These are phyloP conservation scores for Cupressus sempervirens DNA, from an alignment of 75 land plant species.

Conservation along the genomic window DNA sequence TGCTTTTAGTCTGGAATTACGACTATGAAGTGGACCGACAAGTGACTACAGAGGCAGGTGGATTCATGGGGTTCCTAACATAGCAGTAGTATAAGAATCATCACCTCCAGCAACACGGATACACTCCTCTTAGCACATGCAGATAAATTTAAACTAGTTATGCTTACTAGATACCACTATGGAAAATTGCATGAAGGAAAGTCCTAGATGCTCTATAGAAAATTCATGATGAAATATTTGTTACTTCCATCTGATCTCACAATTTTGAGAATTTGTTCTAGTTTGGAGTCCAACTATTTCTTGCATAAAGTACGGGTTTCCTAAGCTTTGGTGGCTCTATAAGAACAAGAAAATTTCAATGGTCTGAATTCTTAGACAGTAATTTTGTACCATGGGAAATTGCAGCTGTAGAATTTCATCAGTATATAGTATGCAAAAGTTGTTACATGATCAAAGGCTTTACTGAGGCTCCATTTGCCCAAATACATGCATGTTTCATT, in stretches of 20 bases:
- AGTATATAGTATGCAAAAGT: neutral
- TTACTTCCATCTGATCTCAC: neutral
- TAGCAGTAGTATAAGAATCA: no score
- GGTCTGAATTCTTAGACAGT: neutral
- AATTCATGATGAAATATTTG: constrained; percentile 2
- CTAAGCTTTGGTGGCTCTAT: neutral
- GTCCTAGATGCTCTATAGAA: neutral
- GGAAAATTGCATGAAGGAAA: neutral
- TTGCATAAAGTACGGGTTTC: neutral
- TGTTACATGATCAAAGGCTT: neutral
- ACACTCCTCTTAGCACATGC: no score
- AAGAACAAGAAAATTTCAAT: neutral
- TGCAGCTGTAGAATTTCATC: neutral
- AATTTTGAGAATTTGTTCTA: neutral
- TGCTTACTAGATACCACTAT: neutral
- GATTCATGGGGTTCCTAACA: no score
- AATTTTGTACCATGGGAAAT: constrained; percentile 2
- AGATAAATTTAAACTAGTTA: neutral
- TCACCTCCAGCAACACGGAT: no score
- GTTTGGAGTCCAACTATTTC: neutral
- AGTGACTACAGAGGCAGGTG: no score
- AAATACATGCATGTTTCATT: neutral
- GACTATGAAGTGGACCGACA: no score
- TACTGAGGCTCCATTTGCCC: neutral
- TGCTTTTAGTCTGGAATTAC: no score